These are phyloP conservation scores for Suillus hirtellus DNA, from an alignment of 768 basidiomycete genomes.

Conservation along the genomic window DNA sequence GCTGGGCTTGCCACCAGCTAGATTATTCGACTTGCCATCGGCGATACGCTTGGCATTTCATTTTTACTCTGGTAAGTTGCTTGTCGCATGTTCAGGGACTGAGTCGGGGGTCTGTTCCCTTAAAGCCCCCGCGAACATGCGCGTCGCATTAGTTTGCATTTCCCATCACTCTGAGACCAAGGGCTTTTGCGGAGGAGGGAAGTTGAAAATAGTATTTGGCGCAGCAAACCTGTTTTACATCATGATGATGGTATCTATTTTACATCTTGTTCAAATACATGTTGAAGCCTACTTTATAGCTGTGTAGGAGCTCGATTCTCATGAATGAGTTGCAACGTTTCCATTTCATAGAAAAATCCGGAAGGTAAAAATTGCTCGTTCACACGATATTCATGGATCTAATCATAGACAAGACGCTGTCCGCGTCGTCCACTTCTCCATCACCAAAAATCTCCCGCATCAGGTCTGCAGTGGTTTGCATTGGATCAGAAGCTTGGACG, in stretches of 20 bases:
- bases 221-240: neutral
- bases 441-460: conserved; percentile 2
- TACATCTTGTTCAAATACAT: neutral
- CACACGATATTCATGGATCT: neutral
- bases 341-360: neutral
- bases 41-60: too few species aligned
- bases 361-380: neutral
- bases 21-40: too few species aligned
- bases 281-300: neutral
- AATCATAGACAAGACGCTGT: neutral
- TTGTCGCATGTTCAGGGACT: too few species aligned
- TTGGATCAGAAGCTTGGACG: neutral
- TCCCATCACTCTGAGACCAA: neutral
- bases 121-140: too few species aligned
- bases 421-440: neutral
- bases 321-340: neutral
- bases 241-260: neutral
- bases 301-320: neutral
- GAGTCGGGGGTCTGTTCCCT: too few species aligned
- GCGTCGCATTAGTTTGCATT: neutral
- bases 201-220: neutral
- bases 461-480: neutral
- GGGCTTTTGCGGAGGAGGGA: neutral
- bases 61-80: too few species aligned
- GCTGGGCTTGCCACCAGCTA: too few species aligned